phyloP scores from a whole-genome alignment of 2,329 filamentous ascomycete species.

The Trichoderma lentiforme region DNA sequence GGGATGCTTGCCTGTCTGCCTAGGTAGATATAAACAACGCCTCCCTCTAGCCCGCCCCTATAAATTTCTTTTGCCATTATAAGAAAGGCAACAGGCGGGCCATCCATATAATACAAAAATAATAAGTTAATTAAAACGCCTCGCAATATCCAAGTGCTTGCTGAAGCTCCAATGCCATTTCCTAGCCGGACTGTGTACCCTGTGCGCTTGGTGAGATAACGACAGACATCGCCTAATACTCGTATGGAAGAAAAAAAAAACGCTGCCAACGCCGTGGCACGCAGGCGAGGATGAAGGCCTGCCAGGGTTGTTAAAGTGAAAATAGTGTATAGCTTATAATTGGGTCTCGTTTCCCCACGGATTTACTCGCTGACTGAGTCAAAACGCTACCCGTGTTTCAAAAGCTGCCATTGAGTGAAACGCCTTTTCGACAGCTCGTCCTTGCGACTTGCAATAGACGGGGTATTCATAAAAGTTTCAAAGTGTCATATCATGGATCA shows the following conservation, averaged over 20 bases:
- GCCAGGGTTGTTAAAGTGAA: not conserved
- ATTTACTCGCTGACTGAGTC: not conserved
- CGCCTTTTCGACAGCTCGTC: not conserved
- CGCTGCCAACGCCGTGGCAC: not conserved
- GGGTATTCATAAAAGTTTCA: not conserved
- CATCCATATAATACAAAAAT: constrained; percentile 1
- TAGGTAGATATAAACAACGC: not conserved
- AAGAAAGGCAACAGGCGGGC: not conserved
- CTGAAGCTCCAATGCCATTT: constrained; percentile 8
- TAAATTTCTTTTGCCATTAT: not conserved
- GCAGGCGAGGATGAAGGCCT: not conserved
- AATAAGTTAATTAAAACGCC: not conserved
- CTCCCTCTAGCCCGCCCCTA: not conserved
- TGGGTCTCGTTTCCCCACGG: not conserved
- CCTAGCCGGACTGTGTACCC: not conserved
- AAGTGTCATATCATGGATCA: not conserved
- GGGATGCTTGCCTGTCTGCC: not conserved
- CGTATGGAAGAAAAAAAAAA: not conserved
- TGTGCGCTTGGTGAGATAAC: not conserved
- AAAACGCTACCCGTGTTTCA: not conserved
- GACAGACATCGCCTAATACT: not conserved
- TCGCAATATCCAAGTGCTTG: constrained; percentile 5
- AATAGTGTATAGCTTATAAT: not conserved
- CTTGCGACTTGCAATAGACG: not conserved
- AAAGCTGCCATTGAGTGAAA: not conserved